Percentiles rank a stretch among this genome's conserved stretches.
Evolutionary conservation across 116 monocot species (phyloP).

Genomic region (Trichopus zeylanicus): DNA sequence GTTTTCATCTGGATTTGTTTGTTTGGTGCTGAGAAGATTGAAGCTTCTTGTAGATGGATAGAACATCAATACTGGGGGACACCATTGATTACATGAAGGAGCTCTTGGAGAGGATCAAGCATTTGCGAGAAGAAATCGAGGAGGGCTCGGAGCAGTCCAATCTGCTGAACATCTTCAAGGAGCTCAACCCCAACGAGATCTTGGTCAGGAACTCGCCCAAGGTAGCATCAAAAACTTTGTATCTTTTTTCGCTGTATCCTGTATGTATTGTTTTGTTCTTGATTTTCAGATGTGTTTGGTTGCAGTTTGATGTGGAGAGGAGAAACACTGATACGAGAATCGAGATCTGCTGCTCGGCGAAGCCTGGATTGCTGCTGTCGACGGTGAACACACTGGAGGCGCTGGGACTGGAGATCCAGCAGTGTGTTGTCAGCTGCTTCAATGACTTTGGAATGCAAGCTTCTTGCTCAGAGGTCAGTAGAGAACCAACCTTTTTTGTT

Average conservation of each 20-base stretch:
- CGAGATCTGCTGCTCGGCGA: conserved; percentile 76
- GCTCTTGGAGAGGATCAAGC: conserved; percentile 83
- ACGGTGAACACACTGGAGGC: conserved; percentile 78
- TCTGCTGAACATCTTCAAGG: conserved; percentile 56
- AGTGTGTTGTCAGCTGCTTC: conserved; percentile 93
- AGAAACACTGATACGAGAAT: conserved; percentile 57
- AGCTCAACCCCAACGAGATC: conserved; percentile 50
- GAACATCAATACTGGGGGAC: conserved; percentile 93
- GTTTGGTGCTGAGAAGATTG: neutral
- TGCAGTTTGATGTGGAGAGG: conserved; percentile 85
- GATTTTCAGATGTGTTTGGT: neutral
- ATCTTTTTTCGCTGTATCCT: neutral
- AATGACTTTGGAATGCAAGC: conserved; percentile 98
- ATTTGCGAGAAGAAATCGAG: conserved; percentile 64
- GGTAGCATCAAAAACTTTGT: conserved; percentile 19
- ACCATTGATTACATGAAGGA: conserved; percentile 99
- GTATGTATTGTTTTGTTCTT: neutral
- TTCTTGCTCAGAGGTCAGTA: conserved; percentile 83
- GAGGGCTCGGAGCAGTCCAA: conserved; percentile 20
- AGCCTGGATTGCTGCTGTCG: conserved; percentile 77
- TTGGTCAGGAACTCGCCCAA: conserved; percentile 79
- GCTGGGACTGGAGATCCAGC: conserved; percentile 82
- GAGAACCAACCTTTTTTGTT: too few species aligned
- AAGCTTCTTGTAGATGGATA: conserved; percentile 62
- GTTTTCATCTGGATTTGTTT: neutral